These are phyloP conservation scores for Avena atlantica DNA, from an alignment of 176 grass and related monocot genomes.

Conservation along the genomic window DNA sequence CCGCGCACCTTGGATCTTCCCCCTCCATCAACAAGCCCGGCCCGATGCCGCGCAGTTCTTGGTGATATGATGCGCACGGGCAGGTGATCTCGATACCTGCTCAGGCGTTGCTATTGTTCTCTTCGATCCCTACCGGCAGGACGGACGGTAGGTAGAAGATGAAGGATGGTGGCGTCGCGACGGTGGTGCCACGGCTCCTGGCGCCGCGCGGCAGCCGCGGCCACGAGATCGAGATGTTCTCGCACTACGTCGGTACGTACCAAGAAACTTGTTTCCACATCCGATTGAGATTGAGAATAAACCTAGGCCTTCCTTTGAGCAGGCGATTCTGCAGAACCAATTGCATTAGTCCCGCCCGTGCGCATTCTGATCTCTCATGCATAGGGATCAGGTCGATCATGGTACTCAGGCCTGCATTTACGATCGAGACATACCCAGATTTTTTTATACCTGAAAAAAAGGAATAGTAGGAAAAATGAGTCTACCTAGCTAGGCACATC, in stretches of 20 bases:
- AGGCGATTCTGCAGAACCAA: not conserved
- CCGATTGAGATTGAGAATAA: not conserved
- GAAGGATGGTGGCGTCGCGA: not conserved
- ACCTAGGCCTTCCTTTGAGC: not conserved
- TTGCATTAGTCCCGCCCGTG: not conserved
- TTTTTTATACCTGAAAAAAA: not conserved
- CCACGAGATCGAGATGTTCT: constrained; percentile 79
- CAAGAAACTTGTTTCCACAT: not conserved
- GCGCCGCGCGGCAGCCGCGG: constrained; percentile 50
- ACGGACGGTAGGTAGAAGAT: not conserved
- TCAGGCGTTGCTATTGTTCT: not conserved
- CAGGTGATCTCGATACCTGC: not conserved
- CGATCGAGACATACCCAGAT: not conserved
- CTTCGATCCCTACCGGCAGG: not conserved
- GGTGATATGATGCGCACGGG: constrained; percentile 7
- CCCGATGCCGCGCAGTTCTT: not conserved
- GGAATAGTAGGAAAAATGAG: no score
- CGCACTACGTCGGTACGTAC: constrained; percentile 79
- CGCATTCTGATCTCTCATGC: not conserved
- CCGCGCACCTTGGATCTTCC: constrained; percentile 43
- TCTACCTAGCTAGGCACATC: no score
- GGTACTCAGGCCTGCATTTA: not conserved
- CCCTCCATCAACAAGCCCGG: no score
- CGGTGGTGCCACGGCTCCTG: constrained; percentile 58
- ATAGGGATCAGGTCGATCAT: not conserved